Evolutionary conservation across 345 rosid species (phyloP), one percentile per base, ranked within the genome.

Genomic region (Sisymbrium irio): DNA sequence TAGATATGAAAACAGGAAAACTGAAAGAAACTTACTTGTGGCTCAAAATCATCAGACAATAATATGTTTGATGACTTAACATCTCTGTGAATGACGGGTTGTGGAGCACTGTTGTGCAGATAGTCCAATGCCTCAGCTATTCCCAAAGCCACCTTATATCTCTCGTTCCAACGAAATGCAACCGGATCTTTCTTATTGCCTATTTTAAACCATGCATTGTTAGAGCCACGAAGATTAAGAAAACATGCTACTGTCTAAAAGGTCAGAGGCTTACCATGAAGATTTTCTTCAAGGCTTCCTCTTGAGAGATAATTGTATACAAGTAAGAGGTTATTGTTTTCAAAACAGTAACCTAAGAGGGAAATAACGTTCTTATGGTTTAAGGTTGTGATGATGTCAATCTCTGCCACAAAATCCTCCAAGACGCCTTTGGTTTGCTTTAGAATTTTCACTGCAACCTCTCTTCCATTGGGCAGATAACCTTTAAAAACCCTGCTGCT

Each of bases 231-330:
- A 53, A n/a, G 17, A 51, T 9, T 14, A 57, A 39, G 7, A 22
- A 39, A 60, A 61, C 44, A 18, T 65, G 1, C 17, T 36, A 27
- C 0, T 51, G 39, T 51, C 49, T 36, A 28, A 42, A 60, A 51
- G 27, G 47, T 15, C 11, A 53, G 72, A 64, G 19, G 54, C 77
- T 50, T 82, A 96, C 99, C 93, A 42, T 92, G 89, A 68, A 96
- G 98, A 69, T 92, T 92, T 78, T 96, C 96, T 80, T 96, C 98
- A 17, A 96, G 90, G 80, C 96, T 90, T 83, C 99, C 98, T 85
- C 96, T 88, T 22, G 93, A 79, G 71, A 96, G 80, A 73, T 86
- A 87, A 71, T 92, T 89, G 47, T 96, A 90, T 33, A 90, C 97
- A 49, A 92, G 80, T 65, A 90, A 82, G 35, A 92, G 80, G 42